Evolutionary conservation across 2,329 filamentous ascomycete species (phyloP).

Genomic region (Coniella lustricola): DNA sequence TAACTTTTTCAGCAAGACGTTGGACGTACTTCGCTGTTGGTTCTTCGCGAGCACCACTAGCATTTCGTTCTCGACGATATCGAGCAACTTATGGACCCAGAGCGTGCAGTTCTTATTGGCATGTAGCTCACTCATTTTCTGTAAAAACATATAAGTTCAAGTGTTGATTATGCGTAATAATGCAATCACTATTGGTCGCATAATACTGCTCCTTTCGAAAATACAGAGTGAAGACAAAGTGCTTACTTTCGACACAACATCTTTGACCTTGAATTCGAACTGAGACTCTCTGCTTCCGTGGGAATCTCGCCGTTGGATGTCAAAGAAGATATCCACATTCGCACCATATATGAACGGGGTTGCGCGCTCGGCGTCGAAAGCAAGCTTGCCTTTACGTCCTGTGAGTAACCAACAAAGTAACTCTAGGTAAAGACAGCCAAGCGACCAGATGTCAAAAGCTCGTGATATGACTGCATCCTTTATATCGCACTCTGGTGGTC

Average conservation of each 20-base stretch:
- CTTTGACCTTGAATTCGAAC: conserved; percentile 3
- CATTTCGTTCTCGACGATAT: conserved; percentile 1
- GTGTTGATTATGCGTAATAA: too few species aligned
- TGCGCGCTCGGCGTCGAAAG: background rate
- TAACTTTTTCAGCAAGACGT: background rate
- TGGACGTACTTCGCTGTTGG: background rate
- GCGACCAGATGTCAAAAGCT: conserved; percentile 23
- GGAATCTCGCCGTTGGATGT: background rate
- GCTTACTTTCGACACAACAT: conserved; percentile 1
- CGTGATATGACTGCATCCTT: conserved; percentile 4
- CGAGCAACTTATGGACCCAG: background rate
- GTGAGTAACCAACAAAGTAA: conserved; percentile 23
- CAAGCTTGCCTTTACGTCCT: background rate
- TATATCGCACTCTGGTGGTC: conserved; percentile 10
- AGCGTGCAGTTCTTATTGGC: background rate
- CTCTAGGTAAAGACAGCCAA: conserved; percentile 25
- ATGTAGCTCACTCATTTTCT: conserved; percentile 7
- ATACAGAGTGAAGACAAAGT: background rate
- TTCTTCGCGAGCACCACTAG: background rate
- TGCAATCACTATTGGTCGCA: background rate
- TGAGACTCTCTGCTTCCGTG: accelerated
- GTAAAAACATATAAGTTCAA: background rate
- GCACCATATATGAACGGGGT: conserved; percentile 2
- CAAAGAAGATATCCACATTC: background rate
- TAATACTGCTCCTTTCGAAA: background rate